phyloP scores from a whole-genome alignment of 2,329 filamentous ascomycete genomes.

The Cladosporium colombiae region DNA sequence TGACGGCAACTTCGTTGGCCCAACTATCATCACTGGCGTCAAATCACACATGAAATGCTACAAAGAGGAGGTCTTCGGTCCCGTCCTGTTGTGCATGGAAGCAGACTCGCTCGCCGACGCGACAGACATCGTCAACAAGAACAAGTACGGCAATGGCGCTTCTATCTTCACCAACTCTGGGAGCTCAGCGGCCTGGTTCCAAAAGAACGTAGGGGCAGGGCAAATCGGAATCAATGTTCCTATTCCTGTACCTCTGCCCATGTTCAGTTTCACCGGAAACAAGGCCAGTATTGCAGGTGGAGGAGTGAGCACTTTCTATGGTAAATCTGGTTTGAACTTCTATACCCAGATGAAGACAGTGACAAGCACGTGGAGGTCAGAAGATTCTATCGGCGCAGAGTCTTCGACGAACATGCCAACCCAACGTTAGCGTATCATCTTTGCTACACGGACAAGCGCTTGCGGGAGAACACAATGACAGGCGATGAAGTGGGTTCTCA shows the following conservation, averaged over 20 bases:
- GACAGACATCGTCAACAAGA: slow-evolving; percentile 77
- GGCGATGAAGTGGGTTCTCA: too few species aligned
- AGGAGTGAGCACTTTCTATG: slow-evolving; percentile 92
- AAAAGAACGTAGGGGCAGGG: slow-evolving; percentile 77
- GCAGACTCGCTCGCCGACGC: slow-evolving; percentile 77
- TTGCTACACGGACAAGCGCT: too few species aligned
- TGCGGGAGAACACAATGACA: too few species aligned
- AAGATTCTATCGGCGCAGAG: slow-evolving; percentile 82
- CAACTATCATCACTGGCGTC: slow-evolving; percentile 80
- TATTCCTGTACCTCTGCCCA: slow-evolving; percentile 60
- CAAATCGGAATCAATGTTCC: slow-evolving; percentile 86
- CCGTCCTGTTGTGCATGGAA: slow-evolving; percentile 78
- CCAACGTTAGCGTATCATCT: slow-evolving; percentile 38
- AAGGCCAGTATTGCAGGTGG: slow-evolving; percentile 90
- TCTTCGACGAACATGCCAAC: slow-evolving; percentile 88
- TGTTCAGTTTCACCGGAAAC: slow-evolving; percentile 57
- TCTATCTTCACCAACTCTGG: slow-evolving; percentile 85
- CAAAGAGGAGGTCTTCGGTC: slow-evolving; percentile 81
- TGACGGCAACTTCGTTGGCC: slow-evolving; percentile 77
- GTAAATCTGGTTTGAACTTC: slow-evolving; percentile 86
- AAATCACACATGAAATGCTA: slow-evolving; percentile 82
- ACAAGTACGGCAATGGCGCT: slow-evolving; percentile 84
- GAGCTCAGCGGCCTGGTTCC: slow-evolving; percentile 74
- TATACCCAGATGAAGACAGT: slow-evolving; percentile 98
- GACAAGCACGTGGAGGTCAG: slow-evolving; percentile 82